These are phyloP conservation scores for Retiboletus fuscus DNA, from an alignment of 1,284 basidiomycete species.

Conservation along the genomic window DNA sequence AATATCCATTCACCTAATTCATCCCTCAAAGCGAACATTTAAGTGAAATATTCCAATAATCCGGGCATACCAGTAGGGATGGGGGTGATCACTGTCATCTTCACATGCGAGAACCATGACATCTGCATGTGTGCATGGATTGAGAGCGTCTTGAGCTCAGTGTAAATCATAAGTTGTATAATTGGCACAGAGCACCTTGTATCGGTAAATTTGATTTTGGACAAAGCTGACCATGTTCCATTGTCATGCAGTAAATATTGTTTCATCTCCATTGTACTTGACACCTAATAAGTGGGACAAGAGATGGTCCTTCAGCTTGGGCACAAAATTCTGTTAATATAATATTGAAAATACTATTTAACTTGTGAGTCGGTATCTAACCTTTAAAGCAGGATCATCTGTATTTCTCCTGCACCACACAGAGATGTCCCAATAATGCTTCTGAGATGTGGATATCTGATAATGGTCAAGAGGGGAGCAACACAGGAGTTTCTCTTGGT, in stretches of 20 bases:
- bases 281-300: constrained; percentile 38
- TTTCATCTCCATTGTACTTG: constrained; percentile 45
- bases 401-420: constrained; percentile 30
- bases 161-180: constrained; percentile 26
- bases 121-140: constrained; percentile 6
- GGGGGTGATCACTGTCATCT: constrained; percentile 32
- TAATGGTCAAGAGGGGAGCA: constrained; percentile 30
- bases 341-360: background rate
- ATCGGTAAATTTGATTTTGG: constrained; percentile 34
- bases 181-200: constrained; percentile 40
- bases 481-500: constrained; percentile 30
- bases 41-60: constrained; percentile 33
- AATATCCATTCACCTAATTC: constrained; percentile 15
- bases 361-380: constrained; percentile 4
- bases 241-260: constrained; percentile 42
- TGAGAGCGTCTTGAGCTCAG: constrained; percentile 14
- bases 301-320: constrained; percentile 48
- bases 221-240: constrained; percentile 31
- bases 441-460: constrained; percentile 37
- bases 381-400: constrained; percentile 38
- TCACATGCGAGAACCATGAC: constrained; percentile 34
- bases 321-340: constrained; percentile 38
- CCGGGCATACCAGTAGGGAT: constrained; percentile 53
- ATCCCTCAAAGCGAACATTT: background rate
- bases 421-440: constrained; percentile 35